Base-by-base conservation (phyloP, 495 filamentous ascomycete genomes). In the Penicillium coffeae region DNA sequence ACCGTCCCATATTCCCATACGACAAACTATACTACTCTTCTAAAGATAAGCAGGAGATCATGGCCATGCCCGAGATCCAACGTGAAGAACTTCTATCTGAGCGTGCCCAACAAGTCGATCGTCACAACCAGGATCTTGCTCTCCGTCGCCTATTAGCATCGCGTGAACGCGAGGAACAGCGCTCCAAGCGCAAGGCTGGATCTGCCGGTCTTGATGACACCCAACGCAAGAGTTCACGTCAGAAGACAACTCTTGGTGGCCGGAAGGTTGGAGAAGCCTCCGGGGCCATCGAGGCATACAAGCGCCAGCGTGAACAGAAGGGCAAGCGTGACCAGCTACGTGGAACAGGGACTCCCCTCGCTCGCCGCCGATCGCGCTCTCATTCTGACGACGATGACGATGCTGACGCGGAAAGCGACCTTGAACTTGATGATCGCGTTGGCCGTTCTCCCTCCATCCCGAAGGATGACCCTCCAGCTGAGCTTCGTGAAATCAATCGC, bases 51-150 rank as follows among this genome's bases (percentile, higher is more conserved):
- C 76, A 77, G 15, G 77, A 85, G 21, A 92, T 99, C 45, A 83
- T 90, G 77, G 82, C 79, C 21, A 85, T 96, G 80, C 84, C 90
- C 2, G 90, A 96, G 62, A 82, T 96, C 20, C 81, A 90, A 58
- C 87, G 93, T 38, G 93, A 99, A 66, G 79, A 88, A 60, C 78
- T 95, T 41, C 80, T 99, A 7, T 91, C 90, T 18, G 88, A 92
- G 50, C 89, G 94, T 52, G 84, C 85, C n/a, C 80, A 87, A 45
- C 80, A 89, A 62, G 80, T 86, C 35, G 86, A 92, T 51, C 85
- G 84, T 25, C 80, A 87, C 51, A 78, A 84, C 50, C 91, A 95
- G 68, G 87, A 95, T 57, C 76, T 84, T 12, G 81, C 89, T 49
- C 81, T 98, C n/a, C 86, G 89, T 22, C 86, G 84, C 52, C 77